Evolutionary conservation across 1,284 basidiomycete species (phyloP).

Genomic region (Erythrobasidium hasegawianum): DNA sequence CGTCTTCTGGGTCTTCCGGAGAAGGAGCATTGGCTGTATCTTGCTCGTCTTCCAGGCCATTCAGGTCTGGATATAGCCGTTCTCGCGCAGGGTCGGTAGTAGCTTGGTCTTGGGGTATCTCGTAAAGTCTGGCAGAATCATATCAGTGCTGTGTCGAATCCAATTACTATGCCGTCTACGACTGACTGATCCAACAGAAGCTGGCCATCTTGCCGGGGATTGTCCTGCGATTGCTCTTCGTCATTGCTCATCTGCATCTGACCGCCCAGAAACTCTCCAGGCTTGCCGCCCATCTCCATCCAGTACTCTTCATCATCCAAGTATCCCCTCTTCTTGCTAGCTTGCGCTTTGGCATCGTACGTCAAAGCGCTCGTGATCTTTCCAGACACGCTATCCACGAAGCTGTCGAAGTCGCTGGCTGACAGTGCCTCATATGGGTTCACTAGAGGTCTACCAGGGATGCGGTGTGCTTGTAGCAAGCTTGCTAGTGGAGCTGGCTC

Average conservation of each 20-base stretch:
- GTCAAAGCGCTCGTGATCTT: conserved; percentile 21
- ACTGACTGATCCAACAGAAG: background rate
- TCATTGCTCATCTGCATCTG: background rate
- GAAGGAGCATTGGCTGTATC: no score
- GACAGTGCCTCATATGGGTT: conserved; percentile 17
- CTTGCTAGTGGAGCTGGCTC: background rate
- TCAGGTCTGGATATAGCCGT: conserved; percentile 12
- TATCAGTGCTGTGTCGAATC: background rate
- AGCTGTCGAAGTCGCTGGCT: conserved; percentile 27
- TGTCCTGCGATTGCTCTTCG: background rate
- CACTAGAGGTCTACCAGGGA: conserved; percentile 18
- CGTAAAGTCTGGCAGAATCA: background rate
- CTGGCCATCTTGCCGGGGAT: background rate
- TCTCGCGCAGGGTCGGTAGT: background rate
- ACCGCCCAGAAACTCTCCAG: conserved; percentile 22
- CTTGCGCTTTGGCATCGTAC: conserved; percentile 19
- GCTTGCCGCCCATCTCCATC: conserved; percentile 31
- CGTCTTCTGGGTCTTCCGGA: background rate
- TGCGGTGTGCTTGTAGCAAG: conserved; percentile 5
- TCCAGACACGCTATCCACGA: conserved; percentile 19
- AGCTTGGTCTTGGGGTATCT: background rate
- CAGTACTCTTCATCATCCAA: conserved; percentile 32
- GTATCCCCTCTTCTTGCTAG: conserved; percentile 26
- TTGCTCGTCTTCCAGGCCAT: background rate
- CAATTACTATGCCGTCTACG: background rate